Evolutionary conservation across 768 basidiomycete genomes (phyloP).

Genomic region (Boletus reticuloceps): DNA sequence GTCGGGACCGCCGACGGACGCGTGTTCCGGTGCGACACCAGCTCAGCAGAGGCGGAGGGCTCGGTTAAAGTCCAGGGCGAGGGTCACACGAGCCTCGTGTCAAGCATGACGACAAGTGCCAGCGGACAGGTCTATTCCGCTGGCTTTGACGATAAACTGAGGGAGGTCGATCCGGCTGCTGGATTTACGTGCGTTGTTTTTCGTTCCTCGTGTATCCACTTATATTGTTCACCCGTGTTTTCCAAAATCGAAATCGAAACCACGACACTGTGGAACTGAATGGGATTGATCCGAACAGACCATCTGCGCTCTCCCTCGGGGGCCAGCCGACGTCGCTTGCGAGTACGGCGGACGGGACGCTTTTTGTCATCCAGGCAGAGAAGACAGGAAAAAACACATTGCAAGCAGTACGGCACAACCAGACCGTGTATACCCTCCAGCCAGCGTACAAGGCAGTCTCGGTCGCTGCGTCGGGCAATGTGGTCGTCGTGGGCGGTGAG

Average conservation of each 20-base stretch:
- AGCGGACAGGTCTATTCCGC: slow-evolving; percentile 60
- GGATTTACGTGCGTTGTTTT: slow-evolving; percentile 31
- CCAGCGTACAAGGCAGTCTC: slow-evolving; percentile 53
- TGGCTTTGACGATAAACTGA: slow-evolving; percentile 78
- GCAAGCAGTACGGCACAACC: slow-evolving; percentile 69
- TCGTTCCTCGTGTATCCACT: not conserved
- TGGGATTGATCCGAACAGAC: slow-evolving; percentile 35
- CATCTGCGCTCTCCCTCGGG: slow-evolving; percentile 47
- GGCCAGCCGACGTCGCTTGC: slow-evolving; percentile 73
- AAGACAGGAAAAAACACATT: slow-evolving; percentile 39
- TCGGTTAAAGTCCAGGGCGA: slow-evolving; percentile 52
- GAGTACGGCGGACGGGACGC: slow-evolving; percentile 53
- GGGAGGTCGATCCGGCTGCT: slow-evolving; percentile 52
- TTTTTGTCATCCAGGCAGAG: slow-evolving; percentile 57
- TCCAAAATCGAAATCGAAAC: not conserved
- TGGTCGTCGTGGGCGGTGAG: slow-evolving; percentile 75
- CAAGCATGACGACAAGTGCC: slow-evolving; percentile 50
- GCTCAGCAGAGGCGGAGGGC: slow-evolving; percentile 2
- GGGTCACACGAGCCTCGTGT: slow-evolving; percentile 70
- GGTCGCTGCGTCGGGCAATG: slow-evolving; percentile 47
- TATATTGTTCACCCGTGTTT: not conserved
- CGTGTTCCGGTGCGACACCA: slow-evolving; percentile 57
- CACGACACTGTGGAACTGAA: not conserved
- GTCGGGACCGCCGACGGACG: slow-evolving; percentile 82
- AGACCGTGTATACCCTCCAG: slow-evolving; percentile 57